phyloP scores from a whole-genome alignment of 352 stramenopile species.

The Globisporangium lucens region DNA sequence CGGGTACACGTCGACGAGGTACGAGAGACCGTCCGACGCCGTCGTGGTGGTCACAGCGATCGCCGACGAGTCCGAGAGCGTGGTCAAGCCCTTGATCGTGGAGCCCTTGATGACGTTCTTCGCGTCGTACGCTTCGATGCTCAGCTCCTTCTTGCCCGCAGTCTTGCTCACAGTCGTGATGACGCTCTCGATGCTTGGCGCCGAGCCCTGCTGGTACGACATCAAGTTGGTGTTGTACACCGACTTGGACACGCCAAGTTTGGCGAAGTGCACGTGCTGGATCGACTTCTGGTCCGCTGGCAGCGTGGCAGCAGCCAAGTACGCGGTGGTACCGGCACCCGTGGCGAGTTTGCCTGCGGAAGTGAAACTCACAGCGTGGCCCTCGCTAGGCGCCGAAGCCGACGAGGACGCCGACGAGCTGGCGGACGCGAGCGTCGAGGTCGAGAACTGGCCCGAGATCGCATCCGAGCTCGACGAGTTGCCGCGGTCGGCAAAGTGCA shows the following conservation, averaged over 20 bases:
- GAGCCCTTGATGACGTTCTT: slow-evolving; percentile 49
- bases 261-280: slow-evolving; percentile 61
- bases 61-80: slow-evolving; percentile 55
- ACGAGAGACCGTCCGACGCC: slow-evolving; percentile 32
- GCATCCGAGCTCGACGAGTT: slow-evolving; percentile 19
- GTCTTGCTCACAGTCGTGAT: slow-evolving; percentile 51
- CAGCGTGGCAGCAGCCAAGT: slow-evolving; percentile 50
- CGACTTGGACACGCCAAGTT: slow-evolving; percentile 39
- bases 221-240: slow-evolving; percentile 52
- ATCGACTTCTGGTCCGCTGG: slow-evolving; percentile 43
- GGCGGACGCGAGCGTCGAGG: slow-evolving; percentile 26
- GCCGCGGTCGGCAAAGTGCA: slow-evolving; percentile 74
- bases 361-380: slow-evolving; percentile 63
- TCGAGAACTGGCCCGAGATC: slow-evolving; percentile 35
- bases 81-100: slow-evolving; percentile 58
- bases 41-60: slow-evolving; percentile 52
- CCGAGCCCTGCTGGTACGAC: slow-evolving; percentile 51
- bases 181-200: slow-evolving; percentile 36
- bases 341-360: slow-evolving; percentile 43
- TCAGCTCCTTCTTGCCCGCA: slow-evolving; percentile 42
- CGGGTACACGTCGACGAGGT: slow-evolving; percentile 43
- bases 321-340: slow-evolving; percentile 68
- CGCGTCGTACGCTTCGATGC: slow-evolving; percentile 32
- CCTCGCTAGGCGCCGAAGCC: slow-evolving; percentile 25
- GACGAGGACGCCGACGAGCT: slow-evolving; percentile 12